Percentiles rank a stretch among this genome's conserved stretches.
phyloP scores from a whole-genome alignment of 2,329 filamentous ascomycete species.

The Fusarium sp. region DNA sequence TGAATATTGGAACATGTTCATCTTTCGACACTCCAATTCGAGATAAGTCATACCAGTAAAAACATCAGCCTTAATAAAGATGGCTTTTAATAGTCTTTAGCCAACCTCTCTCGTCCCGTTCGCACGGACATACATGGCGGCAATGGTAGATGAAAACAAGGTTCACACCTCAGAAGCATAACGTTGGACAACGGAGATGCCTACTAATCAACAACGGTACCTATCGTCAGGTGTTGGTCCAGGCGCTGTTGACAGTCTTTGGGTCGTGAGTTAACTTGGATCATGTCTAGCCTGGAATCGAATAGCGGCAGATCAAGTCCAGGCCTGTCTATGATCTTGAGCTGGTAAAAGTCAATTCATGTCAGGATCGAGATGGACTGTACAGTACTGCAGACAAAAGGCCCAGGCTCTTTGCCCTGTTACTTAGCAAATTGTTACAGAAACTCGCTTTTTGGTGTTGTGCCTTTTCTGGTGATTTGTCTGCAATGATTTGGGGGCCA shows the following conservation, averaged over 20 bases:
- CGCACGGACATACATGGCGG: background rate
- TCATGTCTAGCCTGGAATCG: background rate
- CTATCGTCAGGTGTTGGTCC: background rate
- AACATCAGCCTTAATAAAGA: background rate
- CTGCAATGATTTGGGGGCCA: background rate
- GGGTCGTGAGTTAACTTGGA: background rate
- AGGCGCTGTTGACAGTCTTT: slow-evolving; percentile 1
- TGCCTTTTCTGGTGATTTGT: background rate
- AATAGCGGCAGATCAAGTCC: slow-evolving; percentile 1
- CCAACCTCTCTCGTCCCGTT: background rate
- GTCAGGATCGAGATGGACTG: background rate
- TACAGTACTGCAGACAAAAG: slow-evolving; percentile 12
- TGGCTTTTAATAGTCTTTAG: background rate
- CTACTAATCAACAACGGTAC: background rate
- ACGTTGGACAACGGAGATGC: background rate
- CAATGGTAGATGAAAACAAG: slow-evolving; percentile 11
- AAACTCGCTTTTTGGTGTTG: background rate
- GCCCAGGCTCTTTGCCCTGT: background rate
- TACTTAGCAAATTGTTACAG: background rate
- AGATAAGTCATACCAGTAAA: background rate
- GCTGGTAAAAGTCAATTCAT: background rate
- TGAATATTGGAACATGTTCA: background rate
- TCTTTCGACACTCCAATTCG: background rate
- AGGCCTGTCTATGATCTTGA: background rate
- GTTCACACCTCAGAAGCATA: slow-evolving; percentile 35